phyloP scores from a whole-genome alignment of 2,329 filamentous ascomycete genomes.

The Aureobasidium musti region DNA sequence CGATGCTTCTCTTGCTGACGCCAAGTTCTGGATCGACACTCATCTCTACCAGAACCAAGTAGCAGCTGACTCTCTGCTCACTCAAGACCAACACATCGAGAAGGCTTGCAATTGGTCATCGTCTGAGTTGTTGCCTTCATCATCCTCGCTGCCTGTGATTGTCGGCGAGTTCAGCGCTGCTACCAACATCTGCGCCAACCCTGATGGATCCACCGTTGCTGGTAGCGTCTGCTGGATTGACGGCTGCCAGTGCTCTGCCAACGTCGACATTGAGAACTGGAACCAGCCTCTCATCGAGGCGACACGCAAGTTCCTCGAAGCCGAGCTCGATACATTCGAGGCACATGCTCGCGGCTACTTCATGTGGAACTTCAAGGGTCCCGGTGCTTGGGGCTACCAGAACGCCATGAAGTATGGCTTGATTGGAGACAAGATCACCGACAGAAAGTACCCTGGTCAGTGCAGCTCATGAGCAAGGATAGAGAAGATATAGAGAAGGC shows the following conservation, averaged over 20 bases:
- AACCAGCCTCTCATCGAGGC: conserved; percentile 44
- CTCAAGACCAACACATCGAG: conserved; percentile 46
- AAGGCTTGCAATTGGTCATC: conserved; percentile 45
- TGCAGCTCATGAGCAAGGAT: conserved; percentile 31
- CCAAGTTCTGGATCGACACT: conserved; percentile 47
- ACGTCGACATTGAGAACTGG: conserved; percentile 42
- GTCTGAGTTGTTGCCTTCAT: conserved; percentile 40
- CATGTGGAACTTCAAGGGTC: conserved; percentile 49
- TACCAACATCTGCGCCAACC: conserved; percentile 49
- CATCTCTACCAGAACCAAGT: conserved; percentile 52
- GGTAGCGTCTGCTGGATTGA: conserved; percentile 40
- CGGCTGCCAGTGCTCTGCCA: conserved; percentile 45
- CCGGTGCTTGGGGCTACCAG: conserved; percentile 48
- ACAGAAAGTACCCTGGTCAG: conserved; percentile 37
- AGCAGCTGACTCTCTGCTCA: conserved; percentile 42
- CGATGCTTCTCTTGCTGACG: conserved; percentile 37
- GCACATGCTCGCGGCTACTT: conserved; percentile 46
- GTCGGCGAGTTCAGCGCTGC: conserved; percentile 51
- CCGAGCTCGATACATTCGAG: conserved; percentile 50
- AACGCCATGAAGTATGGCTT: conserved; percentile 46
- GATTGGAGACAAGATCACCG: conserved; percentile 44
- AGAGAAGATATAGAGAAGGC: conserved; percentile 8
- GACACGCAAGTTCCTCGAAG: conserved; percentile 47
- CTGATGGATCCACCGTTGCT: conserved; percentile 44
- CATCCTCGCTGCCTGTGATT: conserved; percentile 43